Percentiles rank a stretch among this genome's conserved stretches.
Conservation (phyloP, 192 early-diverging fungal species). For the Phycomyces blakesleeanus region DNA sequence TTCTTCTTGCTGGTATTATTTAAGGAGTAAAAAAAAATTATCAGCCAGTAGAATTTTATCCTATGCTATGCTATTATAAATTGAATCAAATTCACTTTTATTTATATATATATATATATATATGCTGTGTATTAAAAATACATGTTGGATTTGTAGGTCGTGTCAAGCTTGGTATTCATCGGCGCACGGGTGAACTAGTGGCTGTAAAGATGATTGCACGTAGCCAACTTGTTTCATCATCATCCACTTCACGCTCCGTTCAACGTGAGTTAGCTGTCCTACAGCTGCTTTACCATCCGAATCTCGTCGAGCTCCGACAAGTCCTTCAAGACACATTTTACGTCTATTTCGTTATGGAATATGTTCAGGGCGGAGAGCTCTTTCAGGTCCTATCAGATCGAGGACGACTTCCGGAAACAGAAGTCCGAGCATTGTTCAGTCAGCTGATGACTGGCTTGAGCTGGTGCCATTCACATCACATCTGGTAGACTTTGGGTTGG, state of each 20-base stretch:
- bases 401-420: constrained; percentile 46
- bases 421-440: constrained; percentile 60
- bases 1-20: too few relatives aligned
- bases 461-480: constrained; percentile 36
- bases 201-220: constrained; percentile 34
- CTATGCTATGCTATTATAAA: background rate
- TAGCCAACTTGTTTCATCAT: constrained; percentile 22
- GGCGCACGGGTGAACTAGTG: constrained; percentile 30
- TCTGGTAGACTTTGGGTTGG: constrained; percentile 29
- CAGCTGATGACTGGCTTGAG: constrained; percentile 69
- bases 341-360: constrained; percentile 38
- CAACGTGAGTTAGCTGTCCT: constrained; percentile 33
- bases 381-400: constrained; percentile 24
- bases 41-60: too few relatives aligned
- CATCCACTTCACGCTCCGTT: constrained; percentile 14
- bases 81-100: background rate
- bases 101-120: too few relatives aligned
- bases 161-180: constrained; percentile 34
- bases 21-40: too few relatives aligned
- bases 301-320: constrained; percentile 24
- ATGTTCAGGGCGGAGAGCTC: constrained; percentile 30
- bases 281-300: constrained; percentile 25
- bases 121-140: background rate
- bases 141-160: constrained; percentile 20
- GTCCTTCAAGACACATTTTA: constrained; percentile 26